Base-by-base conservation (phyloP, 352 stramenopile genomes). In the Pythium periplocum region DNA sequence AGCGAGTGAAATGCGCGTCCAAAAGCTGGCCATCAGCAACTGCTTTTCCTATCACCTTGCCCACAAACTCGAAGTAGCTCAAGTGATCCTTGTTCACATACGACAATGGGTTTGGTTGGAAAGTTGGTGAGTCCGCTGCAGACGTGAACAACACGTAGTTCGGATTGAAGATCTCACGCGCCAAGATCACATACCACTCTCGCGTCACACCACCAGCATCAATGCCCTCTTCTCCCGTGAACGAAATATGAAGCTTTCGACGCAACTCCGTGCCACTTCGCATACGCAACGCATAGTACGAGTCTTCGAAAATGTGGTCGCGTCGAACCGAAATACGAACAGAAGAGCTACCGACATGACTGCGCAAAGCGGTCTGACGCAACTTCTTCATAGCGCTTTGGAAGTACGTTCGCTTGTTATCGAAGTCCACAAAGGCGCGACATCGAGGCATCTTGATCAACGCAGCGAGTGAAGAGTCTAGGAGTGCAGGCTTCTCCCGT, bases 111-210 rank as follows among this genome's bases (percentile, higher is more conserved):
- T 99, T 99, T 4, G 97, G 97, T 68, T 99, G 97, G 73, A 99
- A 99, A 6, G 97, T 99, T 46, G 95, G 96, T 8, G 96, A 98
- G 75, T 99, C 98, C 30, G 97, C 96, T 3, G 96, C 97, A 17
- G 96, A 98, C 42, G 96, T 99, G 76, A 99, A 99, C 1, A 99
- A 72, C 52, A 97, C 96, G 73, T 99, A 99, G 69, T 99, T 99
- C 46, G 97, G 96, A 71, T 99, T 99, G 77, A 99, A 99, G 62
- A 99, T 99, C 71, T 99, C 97, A 60, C 98, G 97, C 3, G 97
- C 95, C 34, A 99, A 70, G 69, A 99, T 99, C 60, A 95, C 95
- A 72, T 99, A 98, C 78, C 98, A 99, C 79, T 99, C 97, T 45
- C 97, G 79, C 35, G 96, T 98, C 9, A 99, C 79, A 30, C 97